These are phyloP conservation scores for Penstemon davidsonii DNA, from an alignment of 257 asterid species.

Conservation along the genomic window DNA sequence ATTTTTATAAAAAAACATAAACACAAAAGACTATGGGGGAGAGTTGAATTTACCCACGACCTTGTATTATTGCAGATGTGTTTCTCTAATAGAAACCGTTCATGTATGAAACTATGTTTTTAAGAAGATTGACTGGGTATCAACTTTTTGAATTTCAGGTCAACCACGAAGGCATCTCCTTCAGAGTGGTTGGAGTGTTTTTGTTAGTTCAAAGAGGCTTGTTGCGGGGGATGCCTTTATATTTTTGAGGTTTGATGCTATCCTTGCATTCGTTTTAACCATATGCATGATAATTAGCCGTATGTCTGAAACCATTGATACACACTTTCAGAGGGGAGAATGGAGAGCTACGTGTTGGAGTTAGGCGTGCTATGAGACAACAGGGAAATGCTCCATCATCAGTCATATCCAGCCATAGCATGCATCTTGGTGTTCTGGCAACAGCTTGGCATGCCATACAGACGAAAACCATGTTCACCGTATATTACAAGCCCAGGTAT, in stretches of 20 bases:
- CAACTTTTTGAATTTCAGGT: conserved; percentile 40
- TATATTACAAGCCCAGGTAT: conserved; percentile 83
- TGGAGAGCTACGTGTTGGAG: conserved; percentile 76
- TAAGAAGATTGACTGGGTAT: not conserved
- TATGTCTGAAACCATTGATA: not conserved
- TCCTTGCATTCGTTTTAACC: not conserved
- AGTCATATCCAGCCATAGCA: conserved; percentile 84
- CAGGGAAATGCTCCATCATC: conserved; percentile 57
- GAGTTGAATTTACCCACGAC: not conserved
- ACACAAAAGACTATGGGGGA: not conserved
- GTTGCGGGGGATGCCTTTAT: conserved; percentile 68
- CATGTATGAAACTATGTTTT: not conserved
- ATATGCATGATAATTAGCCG: not conserved
- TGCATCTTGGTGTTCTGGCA: conserved; percentile 92
- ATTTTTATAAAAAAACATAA: too few relatives aligned
- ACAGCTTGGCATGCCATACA: conserved; percentile 80
- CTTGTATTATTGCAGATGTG: not conserved
- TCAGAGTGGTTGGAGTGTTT: conserved; percentile 73
- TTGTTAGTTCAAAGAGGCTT: conserved; percentile 68
- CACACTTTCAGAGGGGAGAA: conserved; percentile 47
- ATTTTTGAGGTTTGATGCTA: conserved; percentile 60
- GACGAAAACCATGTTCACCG: conserved; percentile 61
- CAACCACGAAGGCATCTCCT: conserved; percentile 79
- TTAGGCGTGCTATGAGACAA: conserved; percentile 64
- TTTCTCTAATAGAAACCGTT: not conserved